Percentiles rank a stretch among this genome's conserved stretches.
Conservation (phyloP, 2,329 filamentous ascomycete genomes). For the Aspergillus unguis region DNA sequence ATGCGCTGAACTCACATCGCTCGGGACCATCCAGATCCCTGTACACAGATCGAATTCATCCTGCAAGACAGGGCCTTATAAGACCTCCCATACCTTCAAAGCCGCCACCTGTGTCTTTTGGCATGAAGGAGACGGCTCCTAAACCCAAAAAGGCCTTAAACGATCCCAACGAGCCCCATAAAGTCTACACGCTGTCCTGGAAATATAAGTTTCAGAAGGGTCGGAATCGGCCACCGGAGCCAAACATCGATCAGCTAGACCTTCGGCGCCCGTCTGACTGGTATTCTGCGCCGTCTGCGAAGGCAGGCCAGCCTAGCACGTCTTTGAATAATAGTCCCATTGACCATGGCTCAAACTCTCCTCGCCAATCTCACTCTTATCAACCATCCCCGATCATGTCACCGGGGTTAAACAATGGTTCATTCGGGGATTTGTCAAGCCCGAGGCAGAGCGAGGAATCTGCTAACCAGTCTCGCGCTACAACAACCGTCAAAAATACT, state of each 20-base stretch:
- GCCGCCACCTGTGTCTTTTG: conserved; percentile 18
- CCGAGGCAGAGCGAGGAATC: not conserved
- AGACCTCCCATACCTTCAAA: not conserved
- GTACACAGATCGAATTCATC: not conserved
- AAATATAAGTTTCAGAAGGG: conserved; percentile 31
- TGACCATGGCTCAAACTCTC: not conserved
- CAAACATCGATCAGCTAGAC: conserved; percentile 36
- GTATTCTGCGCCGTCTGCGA: conserved; percentile 12
- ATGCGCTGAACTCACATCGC: not conserved
- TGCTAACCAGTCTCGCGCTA: not conserved
- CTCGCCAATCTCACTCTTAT: not conserved
- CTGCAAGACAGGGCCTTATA: not conserved
- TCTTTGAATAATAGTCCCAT: not conserved
- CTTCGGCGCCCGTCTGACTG: conserved; percentile 37
- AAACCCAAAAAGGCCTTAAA: conserved; percentile 9
- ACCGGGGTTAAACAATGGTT: not conserved
- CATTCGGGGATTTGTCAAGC: not conserved
- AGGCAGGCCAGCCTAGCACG: not conserved
- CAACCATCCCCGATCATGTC: not conserved
- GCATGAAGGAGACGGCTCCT: conserved; percentile 5
- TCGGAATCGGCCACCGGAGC: conserved; percentile 32
- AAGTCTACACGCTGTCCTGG: conserved; percentile 25
- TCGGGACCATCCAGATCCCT: not conserved
- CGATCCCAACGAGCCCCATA: conserved; percentile 1
- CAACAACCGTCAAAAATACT: not conserved